Conservation (phyloP, 768 basidiomycete genomes). For the Cystobasidium ongulense region DNA sequence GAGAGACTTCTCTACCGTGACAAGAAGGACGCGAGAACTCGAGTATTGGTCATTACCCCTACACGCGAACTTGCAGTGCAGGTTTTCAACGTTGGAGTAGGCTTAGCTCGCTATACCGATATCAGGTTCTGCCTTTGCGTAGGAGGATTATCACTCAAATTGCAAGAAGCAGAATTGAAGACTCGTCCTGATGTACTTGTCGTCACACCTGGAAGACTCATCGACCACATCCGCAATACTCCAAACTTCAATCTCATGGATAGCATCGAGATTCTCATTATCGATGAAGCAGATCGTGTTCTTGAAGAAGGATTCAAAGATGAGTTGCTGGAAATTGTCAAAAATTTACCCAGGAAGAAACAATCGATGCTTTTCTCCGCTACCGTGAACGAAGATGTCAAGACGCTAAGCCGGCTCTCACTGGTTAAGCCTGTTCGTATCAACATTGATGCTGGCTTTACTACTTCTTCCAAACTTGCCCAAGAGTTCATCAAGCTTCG, state of each 20-base stretch:
- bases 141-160: slow-evolving; percentile 86
- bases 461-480: slow-evolving; percentile 70
- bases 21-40: slow-evolving; percentile 72
- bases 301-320: slow-evolving; percentile 80
- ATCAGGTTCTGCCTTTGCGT: slow-evolving; percentile 84
- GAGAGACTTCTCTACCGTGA: slow-evolving; percentile 90
- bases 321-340: slow-evolving; percentile 87
- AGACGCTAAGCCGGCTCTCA: slow-evolving; percentile 84
- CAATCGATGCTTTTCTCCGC: slow-evolving; percentile 99
- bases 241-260: slow-evolving; percentile 77
- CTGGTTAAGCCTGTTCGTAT: slow-evolving; percentile 85
- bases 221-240: slow-evolving; percentile 94
- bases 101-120: slow-evolving; percentile 77
- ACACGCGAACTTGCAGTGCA: slow-evolving; percentile 94
- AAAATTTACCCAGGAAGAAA: slow-evolving; percentile 53
- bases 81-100: slow-evolving; percentile 82
- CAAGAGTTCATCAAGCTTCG: slow-evolving; percentile 63
- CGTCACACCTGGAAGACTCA: slow-evolving; percentile 92
- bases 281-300: slow-evolving; percentile 98
- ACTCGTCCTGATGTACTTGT: slow-evolving; percentile 86
- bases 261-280: slow-evolving; percentile 80
- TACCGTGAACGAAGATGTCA: slow-evolving; percentile 95
- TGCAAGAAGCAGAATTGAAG: slow-evolving; percentile 77
- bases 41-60: slow-evolving; percentile 86
- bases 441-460: slow-evolving; percentile 89